A percentile compares a stretch with the other conserved stretches of the same genome.
Evolutionary conservation across 148 eudicot species (phyloP).

Genomic region (Limonium bicolor): DNA sequence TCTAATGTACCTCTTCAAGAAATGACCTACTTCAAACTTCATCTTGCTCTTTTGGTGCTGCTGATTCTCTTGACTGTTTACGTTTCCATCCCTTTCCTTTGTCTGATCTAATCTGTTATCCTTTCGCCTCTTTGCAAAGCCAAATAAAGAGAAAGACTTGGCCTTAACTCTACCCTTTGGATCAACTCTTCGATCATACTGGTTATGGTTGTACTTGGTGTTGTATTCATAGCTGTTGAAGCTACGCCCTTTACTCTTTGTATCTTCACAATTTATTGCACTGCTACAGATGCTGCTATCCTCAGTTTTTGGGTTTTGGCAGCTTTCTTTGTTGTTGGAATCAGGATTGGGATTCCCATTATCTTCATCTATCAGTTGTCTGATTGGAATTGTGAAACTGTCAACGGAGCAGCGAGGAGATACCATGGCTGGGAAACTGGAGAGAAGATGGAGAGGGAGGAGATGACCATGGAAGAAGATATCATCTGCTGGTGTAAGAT

Average conservation of each 20-base stretch:
- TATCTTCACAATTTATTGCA: not conserved
- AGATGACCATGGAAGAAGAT: constrained; percentile 71
- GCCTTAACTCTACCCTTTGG: constrained; percentile 13
- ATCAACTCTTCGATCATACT: not conserved
- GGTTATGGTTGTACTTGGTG: not conserved
- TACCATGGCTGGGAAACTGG: constrained; percentile 22
- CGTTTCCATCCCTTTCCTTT: constrained; percentile 17
- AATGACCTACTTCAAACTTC: constrained; percentile 34
- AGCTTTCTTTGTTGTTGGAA: too few species aligned
- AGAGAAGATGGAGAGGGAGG: constrained; percentile 58
- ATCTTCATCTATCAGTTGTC: constrained; percentile 2
- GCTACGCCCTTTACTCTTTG: not conserved
- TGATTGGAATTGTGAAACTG: constrained; percentile 35
- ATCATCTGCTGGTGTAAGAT: constrained; percentile 62
- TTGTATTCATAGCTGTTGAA: not conserved
- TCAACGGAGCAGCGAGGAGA: constrained; percentile 54
- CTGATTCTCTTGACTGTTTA: not conserved
- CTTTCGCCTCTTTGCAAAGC: constrained; percentile 7
- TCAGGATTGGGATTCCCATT: too few species aligned
- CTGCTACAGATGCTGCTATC: not conserved
- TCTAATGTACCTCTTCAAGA: constrained; percentile 37
- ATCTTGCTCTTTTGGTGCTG: constrained; percentile 15
- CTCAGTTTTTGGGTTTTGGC: too few species aligned
- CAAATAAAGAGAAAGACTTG: constrained; percentile 52
- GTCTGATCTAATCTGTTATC: not conserved